Evolutionary conservation across 139 green algal genomes (phyloP).

Genomic region (Axilococcus clingmanii): DNA sequence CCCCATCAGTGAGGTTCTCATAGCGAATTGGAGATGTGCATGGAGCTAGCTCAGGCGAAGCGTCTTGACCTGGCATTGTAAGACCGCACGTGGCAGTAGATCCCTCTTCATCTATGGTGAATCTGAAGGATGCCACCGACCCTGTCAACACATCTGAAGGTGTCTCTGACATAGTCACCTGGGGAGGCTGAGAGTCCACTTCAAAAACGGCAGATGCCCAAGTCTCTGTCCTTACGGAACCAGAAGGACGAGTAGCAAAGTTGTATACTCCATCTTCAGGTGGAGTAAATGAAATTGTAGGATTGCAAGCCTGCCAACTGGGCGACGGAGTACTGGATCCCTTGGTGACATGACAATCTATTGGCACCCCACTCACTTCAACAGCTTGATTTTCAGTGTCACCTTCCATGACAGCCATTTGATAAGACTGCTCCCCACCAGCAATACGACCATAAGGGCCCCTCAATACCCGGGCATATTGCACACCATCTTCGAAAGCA

Average conservation of each 20-base stretch:
- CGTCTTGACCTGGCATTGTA: background rate
- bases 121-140: conserved; percentile 2
- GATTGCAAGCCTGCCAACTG: conserved; percentile 2
- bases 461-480: conserved; percentile 4
- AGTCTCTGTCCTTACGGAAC: background rate
- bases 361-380: background rate
- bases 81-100: conserved; percentile 16
- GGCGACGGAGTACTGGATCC: conserved; percentile 5
- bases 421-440: background rate
- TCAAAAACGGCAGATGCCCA: conserved; percentile 6
- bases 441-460: background rate
- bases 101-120: conserved; percentile 13
- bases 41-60: background rate
- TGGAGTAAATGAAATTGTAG: background rate
- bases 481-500: background rate
- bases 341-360: background rate
- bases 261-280: conserved; percentile 7
- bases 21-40: conserved; percentile 12
- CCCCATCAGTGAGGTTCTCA: conserved; percentile 21
- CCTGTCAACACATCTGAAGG: background rate
- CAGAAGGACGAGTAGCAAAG: conserved; percentile 4
- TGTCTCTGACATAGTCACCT: conserved; percentile 1
- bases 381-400: background rate
- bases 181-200: conserved; percentile 23
- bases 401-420: background rate